Base-by-base conservation (phyloP, 768 basidiomycete genomes). In the Trametes cubensis region DNA sequence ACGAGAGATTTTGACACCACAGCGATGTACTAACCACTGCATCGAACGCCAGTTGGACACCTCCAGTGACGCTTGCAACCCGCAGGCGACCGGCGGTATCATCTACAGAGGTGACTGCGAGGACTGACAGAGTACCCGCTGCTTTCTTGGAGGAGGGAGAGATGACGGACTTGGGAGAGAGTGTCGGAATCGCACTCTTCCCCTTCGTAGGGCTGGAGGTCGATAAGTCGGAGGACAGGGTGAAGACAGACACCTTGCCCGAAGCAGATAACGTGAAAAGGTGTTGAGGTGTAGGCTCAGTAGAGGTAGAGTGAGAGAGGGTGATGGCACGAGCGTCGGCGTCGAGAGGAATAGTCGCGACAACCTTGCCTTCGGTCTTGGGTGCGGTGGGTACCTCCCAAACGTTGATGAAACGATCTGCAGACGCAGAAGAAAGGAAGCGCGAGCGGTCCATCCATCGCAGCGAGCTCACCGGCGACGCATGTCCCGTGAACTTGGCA, bases 401-500 rank as follows among this genome's bases (percentile, higher is more conserved):
- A 18, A 87, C 72, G 59, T 85, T 84, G 8, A 87, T 71, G 61
- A 84, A 81, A 28, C 87, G 82, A 70, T 90, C 88, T 7, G 74
- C 77, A 69, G 88, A 83, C 14, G 88, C 88, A 49, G 78, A 76
- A 4, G 88, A 85, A 54, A 85, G 71, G 70, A 90, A 86, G 28
- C 79, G 81, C 40, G 74, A 76, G 10, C 79, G 66, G 52, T 77
- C 74, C 28, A 70, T 67, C 86, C 86, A 89, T 57, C 78, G 77
- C 14, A 87, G 67, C 28, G 74, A 72, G 63, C 76, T 81, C 61
- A 86, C 75, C 8, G 81, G 74, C 21, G 87, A 86, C 4, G 85
- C 84, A 67, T 90, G 88, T 0, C 88, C 88, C 20, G 83, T 86
- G 63, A 88, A 87, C 13, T 79, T 78, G 3, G 82, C 79, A 6